Base-by-base conservation (phyloP, 352 stramenopile genomes). In the Phytophthora hibernalis region DNA sequence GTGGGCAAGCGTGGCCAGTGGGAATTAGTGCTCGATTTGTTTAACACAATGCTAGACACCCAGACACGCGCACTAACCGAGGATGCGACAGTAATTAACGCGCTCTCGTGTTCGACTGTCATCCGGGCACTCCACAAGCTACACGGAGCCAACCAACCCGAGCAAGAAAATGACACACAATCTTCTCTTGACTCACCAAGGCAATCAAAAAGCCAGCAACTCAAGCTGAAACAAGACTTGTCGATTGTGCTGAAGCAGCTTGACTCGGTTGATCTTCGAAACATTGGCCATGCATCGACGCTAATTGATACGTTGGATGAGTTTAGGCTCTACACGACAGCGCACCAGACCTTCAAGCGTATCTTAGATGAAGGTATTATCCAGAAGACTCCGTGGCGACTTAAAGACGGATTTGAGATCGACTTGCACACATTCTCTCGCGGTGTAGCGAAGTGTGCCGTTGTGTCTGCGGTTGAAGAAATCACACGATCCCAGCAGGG, bases 371-470 rank as follows among this genome's bases (percentile, higher is more conserved):
- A 83, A 61, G 56, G 66, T 10, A 48, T 85, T 12, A 68, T 90
- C 43, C 37, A 68, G 11, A 72, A 82, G 30, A 76, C 65, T n/a
- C 55, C 72, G 22, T 91, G 80, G 80, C 59, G 84, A 33, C 70
- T 75, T 2, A 78, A 87, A 30, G 74, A 87, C 24, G 79, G 81
- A 4, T 93, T 77, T 67, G 74, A 87, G 49, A 82, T 93, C 50
- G 83, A 93, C 31, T 61, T 93, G 65, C 85, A 93, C 72, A 81
- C 74, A 5, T 90, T 91, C 45, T 91, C 81, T 20, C 67, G 70
- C 16, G 82, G 82, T 16, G 69, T 89, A 11, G 85, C 81, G 12
- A 93, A 91, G 65, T 89, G 79, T 37, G 85, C 85, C 1, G 78
- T 91, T n/a, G 79, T 91, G 35, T 77, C 77, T 38, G 79, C 83